A percentile compares a stretch with the other conserved stretches of the same genome.
phyloP scores from a whole-genome alignment of 129 eudicot species.

The Tagetes erecta region DNA sequence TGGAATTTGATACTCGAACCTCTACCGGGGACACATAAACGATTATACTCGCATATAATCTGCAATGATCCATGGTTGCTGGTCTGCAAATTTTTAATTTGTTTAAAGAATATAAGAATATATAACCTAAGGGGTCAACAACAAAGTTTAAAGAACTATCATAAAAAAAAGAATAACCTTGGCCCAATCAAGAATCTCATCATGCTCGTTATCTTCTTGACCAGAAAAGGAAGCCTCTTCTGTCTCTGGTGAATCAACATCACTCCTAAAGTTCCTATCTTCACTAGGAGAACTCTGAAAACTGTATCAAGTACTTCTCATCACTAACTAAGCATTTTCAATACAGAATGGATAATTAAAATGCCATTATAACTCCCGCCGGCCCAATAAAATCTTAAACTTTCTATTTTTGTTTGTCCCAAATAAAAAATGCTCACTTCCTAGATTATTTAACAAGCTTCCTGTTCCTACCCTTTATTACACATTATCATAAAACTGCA shows the following conservation, averaged over 20 bases:
- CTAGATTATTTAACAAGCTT: background rate
- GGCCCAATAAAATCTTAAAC: background rate
- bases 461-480: background rate
- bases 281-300: constrained; percentile 81
- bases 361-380: background rate
- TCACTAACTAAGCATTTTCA: constrained; percentile 11
- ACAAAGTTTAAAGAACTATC: constrained; percentile 4
- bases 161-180: constrained; percentile 48
- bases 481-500: background rate
- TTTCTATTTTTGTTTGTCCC: background rate
- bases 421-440: background rate
- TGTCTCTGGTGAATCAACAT: constrained; percentile 62
- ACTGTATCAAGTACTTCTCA: constrained; percentile 46
- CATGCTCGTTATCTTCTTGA: constrained; percentile 68
- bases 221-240: constrained; percentile 92
- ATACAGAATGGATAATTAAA: background rate
- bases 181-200: constrained; percentile 96
- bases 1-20: constrained; percentile 80
- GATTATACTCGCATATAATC: constrained; percentile 83
- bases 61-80: constrained; percentile 83
- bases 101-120: constrained; percentile 18
- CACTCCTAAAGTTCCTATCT: constrained; percentile 77
- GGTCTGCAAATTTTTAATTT: constrained; percentile 50
- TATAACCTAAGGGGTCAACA: constrained; percentile 1
- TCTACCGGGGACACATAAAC: constrained; percentile 66